Evolutionary conservation across 2,329 filamentous ascomycete species (phyloP).

Genomic region (Venturia carpophila): DNA sequence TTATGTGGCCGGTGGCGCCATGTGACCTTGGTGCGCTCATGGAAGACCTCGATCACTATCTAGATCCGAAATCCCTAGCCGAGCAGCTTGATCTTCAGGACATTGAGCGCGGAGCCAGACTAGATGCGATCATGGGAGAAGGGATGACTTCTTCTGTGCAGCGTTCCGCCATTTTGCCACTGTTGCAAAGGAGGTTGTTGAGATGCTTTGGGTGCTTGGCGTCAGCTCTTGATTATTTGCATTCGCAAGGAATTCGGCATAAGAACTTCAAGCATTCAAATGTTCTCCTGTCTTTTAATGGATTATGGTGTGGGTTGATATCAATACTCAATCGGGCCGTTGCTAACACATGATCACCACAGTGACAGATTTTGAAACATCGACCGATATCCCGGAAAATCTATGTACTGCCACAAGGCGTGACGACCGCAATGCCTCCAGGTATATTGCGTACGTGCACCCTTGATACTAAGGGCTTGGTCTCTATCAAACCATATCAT

Average conservation of each 20-base stretch:
- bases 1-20: conserved; percentile 16
- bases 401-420: background rate
- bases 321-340: background rate
- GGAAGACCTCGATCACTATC: conserved; percentile 15
- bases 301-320: conserved; percentile 1
- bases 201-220: conserved; percentile 2
- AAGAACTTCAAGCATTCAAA: conserved; percentile 1
- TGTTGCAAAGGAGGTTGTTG: background rate
- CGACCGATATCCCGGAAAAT: background rate
- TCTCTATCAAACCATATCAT: conserved; percentile 5
- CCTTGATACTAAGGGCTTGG: background rate
- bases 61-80: background rate
- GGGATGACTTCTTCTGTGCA: conserved; percentile 6
- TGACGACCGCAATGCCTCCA: background rate
- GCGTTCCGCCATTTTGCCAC: background rate
- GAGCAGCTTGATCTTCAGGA: conserved; percentile 1
- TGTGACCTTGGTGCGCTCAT: conserved; percentile 12
- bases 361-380: conserved; percentile 10
- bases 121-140: background rate
- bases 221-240: background rate
- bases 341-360: background rate
- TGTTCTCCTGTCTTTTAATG: conserved; percentile 2
- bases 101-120: background rate
- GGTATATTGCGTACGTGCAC: conserved; percentile 1
- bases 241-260: background rate